Evolutionary conservation across 805 yeast genomes (phyloP), one percentile per base, ranked within the genome.

Genomic region (Candida sanyiensis): DNA sequence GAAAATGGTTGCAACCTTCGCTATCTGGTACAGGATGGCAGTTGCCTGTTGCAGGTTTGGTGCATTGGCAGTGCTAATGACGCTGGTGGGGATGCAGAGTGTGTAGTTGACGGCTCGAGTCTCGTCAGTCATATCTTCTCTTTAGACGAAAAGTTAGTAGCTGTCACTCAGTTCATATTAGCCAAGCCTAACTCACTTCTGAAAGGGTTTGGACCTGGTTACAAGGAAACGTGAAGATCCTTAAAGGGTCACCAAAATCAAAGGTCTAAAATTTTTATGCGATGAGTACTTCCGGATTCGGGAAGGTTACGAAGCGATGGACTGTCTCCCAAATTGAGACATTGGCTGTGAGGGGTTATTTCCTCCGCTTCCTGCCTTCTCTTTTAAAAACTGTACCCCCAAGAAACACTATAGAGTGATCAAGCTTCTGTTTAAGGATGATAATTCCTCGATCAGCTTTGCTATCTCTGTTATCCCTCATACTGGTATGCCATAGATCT

Each of bases 41-140:
- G 95, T 87, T 11, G 77, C 78, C 55, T 87, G 95, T 45, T 80
- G 80, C 35, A 85, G 62, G 47, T 80, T 80, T 27, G 61, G 62
- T 34, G 90, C 82, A 50, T 77, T 73, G 6, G 73, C 52, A 1
- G 47, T 44, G 2, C 75, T 66, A 10, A 87, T 70, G 13, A 79
- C 66, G 1, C 80, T 69, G 1, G 90, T 75, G 2, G 96, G 94
- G 24, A 87, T 69, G 54, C 95, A 85, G 3, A 87, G 50, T 1
- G 87, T 69, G 44, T 71, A 71, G 49, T 69, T 69, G 32, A 44
- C 26, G n/a, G 9, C 22, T 19, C 29, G 32, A 15, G 23, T 11
- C 28, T 35, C 13, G 5, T 18, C 19, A 10, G 18, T 6, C 13
- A 10, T 28, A 13, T 18, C 32, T 28, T 28, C 22, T n/a, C n/a